Evolutionary conservation across 176 grass and related monocot species (phyloP).

Genomic region (Ananas comosus): DNA sequence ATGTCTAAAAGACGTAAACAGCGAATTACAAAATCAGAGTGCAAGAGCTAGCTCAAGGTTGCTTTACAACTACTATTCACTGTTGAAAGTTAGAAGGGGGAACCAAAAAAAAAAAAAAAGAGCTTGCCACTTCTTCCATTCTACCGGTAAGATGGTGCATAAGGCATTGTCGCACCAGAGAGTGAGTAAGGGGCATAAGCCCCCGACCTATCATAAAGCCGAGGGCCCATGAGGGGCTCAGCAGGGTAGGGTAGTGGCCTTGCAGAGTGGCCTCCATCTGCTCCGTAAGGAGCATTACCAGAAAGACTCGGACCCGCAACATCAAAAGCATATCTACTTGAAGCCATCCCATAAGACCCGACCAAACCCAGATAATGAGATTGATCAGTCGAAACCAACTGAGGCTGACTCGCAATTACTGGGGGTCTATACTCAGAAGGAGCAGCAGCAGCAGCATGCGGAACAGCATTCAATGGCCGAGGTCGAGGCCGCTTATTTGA

Average conservation of each 20-base stretch:
- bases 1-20: too few relatives aligned
- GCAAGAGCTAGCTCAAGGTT: too few relatives aligned
- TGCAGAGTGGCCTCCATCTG: not conserved
- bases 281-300: not conserved
- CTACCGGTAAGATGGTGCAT: not conserved
- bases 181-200: slow-evolving; percentile 38
- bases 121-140: not conserved
- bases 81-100: not conserved
- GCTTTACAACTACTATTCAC: too few relatives aligned
- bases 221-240: slow-evolving; percentile 19
- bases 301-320: slow-evolving; percentile 25
- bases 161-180: slow-evolving; percentile 31
- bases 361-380: slow-evolving; percentile 12
- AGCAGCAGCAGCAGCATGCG: not conserved
- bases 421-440: not conserved
- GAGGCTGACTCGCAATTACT: not conserved
- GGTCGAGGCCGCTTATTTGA: not conserved
- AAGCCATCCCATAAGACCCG: not conserved
- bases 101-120: not conserved
- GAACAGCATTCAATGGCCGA: not conserved
- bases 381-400: not conserved
- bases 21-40: too few relatives aligned
- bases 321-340: slow-evolving; percentile 7
- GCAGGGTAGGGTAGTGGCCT: slow-evolving; percentile 34
- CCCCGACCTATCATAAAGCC: slow-evolving; percentile 32